Conservation (phyloP, 2,329 filamentous ascomycete species). For the Penicillium brevicompactum region DNA sequence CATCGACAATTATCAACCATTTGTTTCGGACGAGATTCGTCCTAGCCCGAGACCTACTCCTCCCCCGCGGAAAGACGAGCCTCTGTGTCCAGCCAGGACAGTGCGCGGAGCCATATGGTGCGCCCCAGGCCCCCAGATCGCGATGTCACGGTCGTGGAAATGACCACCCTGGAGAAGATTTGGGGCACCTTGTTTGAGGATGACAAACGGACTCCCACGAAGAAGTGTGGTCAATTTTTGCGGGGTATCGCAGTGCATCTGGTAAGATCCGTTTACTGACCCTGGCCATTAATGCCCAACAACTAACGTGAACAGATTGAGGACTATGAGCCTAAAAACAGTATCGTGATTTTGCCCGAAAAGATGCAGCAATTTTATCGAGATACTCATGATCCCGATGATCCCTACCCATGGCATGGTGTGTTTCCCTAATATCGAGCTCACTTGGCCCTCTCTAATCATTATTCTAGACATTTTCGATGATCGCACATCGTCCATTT, state of each 20-base stretch:
- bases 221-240: conserved; percentile 69
- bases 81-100: conserved; percentile 40
- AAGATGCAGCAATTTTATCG: conserved; percentile 77
- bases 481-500: conserved; percentile 55
- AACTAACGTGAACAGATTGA: conserved; percentile 58
- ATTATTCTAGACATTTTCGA: conserved; percentile 55
- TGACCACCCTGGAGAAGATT: conserved; percentile 67
- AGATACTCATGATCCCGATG: conserved; percentile 63
- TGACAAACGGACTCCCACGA: conserved; percentile 67
- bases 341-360: conserved; percentile 71
- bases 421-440: background rate
- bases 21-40: conserved; percentile 25
- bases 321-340: conserved; percentile 67
- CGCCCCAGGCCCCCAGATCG: conserved; percentile 43
- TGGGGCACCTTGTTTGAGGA: conserved; percentile 76
- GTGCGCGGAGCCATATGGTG: conserved; percentile 33
- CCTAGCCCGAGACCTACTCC: conserved; percentile 24
- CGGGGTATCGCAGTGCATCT: conserved; percentile 73
- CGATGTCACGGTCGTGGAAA: conserved; percentile 48
- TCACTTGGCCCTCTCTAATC: conserved; percentile 11
- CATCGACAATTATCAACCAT: conserved; percentile 21
- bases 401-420: conserved; percentile 71
- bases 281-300: background rate
- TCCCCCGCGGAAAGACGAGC: conserved; percentile 29
- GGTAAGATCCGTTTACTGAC: conserved; percentile 49